phyloP scores from a whole-genome alignment of 2,329 filamentous ascomycete species.

The Trichoderma sp. region DNA sequence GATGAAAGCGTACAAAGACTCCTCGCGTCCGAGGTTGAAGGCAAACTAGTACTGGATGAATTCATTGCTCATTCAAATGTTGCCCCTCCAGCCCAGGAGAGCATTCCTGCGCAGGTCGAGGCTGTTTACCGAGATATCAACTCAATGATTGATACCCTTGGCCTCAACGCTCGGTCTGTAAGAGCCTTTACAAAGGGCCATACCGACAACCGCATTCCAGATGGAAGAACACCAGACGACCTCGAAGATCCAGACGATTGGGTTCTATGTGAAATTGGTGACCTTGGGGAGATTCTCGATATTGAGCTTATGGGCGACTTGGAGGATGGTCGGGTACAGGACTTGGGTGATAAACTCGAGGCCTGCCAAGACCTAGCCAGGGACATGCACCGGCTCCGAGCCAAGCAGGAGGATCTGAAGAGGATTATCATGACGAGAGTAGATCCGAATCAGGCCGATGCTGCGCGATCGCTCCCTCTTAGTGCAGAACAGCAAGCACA shows the following conservation, averaged over 20 bases:
- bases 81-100: constrained; percentile 55
- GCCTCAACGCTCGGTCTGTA: constrained; percentile 75
- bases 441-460: constrained; percentile 67
- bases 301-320: constrained; percentile 65
- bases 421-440: constrained; percentile 70
- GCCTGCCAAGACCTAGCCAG: constrained; percentile 67
- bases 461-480: constrained; percentile 70
- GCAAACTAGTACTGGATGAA: constrained; percentile 64
- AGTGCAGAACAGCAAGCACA: constrained; percentile 80
- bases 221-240: constrained; percentile 63
- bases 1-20: constrained; percentile 67
- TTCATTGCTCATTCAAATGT: constrained; percentile 66
- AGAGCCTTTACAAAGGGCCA: constrained; percentile 69
- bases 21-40: constrained; percentile 60
- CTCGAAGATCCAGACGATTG: constrained; percentile 70
- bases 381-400: constrained; percentile 70
- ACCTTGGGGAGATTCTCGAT: constrained; percentile 66
- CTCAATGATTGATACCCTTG: constrained; percentile 91
- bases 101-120: constrained; percentile 63
- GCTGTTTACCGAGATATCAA: constrained; percentile 79
- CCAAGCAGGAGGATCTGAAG: constrained; percentile 76
- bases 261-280: constrained; percentile 73
- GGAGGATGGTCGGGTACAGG: constrained; percentile 66
- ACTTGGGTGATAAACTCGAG: constrained; percentile 68
- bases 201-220: constrained; percentile 53